Evolutionary conservation across 192 early-diverging fungal species (phyloP).

Genomic region (Dissophora ornata): DNA sequence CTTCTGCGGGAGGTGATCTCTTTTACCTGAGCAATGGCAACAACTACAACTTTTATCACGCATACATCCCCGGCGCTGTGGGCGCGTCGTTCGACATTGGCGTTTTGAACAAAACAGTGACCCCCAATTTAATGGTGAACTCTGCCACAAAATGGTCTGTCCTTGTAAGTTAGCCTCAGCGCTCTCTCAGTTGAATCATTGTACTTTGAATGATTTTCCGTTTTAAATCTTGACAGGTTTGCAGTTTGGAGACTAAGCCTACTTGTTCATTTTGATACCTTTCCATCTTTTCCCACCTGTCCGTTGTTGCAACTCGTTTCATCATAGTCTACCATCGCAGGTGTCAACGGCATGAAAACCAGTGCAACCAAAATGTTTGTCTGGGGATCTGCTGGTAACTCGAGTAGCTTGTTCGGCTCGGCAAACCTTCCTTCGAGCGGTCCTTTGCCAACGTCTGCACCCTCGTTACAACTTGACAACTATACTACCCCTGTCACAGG

Average conservation of each 20-base stretch:
- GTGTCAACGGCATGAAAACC: not conserved
- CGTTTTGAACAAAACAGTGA: slow-evolving; percentile 3
- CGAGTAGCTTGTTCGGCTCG: not conserved
- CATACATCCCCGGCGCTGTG: not conserved
- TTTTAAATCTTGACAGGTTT: no score
- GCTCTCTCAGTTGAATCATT: no score
- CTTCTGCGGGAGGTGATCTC: not conserved
- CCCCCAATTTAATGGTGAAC: slow-evolving; percentile 22
- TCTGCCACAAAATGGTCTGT: not conserved
- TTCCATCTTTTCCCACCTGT: no score
- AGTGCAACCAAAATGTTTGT: slow-evolving; percentile 4
- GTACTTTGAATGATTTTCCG: no score
- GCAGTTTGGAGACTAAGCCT: no score
- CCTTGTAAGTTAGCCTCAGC: not conserved
- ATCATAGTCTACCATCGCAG: slow-evolving; percentile 12
- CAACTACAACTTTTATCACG: slow-evolving; percentile 10
- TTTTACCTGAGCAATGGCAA: slow-evolving; percentile 3
- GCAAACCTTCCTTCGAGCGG: slow-evolving; percentile 2
- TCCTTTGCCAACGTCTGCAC: slow-evolving; percentile 15
- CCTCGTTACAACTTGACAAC: not conserved
- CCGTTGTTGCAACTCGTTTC: no score
- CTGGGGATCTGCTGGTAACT: slow-evolving; percentile 3
- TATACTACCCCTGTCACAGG: not conserved
- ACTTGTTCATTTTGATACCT: no score
- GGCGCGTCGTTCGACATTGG: not conserved